Conservation (phyloP, 257 asterid genomes). For the Jacaranda copaia region DNA sequence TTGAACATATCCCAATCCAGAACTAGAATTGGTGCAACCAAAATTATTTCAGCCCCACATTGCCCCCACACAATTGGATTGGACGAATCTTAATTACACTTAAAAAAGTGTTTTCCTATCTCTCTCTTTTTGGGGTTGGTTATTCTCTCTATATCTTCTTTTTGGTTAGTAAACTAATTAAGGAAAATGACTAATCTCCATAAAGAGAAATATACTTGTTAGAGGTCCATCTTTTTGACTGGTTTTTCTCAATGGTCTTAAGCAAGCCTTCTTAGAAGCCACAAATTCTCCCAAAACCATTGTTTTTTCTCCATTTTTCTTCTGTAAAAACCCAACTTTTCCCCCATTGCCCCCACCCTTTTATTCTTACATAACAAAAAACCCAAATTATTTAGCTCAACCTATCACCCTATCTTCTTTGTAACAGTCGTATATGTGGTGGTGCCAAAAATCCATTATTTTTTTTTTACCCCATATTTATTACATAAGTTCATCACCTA, state of each 20-base stretch:
- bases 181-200: slow-evolving; percentile 13
- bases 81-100: no score
- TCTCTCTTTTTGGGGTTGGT: not conserved
- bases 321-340: slow-evolving; percentile 44
- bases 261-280: slow-evolving; percentile 40
- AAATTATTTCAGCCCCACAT: no score
- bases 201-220: no score
- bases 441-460: slow-evolving; percentile 43
- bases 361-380: slow-evolving; percentile 17
- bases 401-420: slow-evolving; percentile 43
- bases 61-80: no score
- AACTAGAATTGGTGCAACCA: no score
- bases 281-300: slow-evolving; percentile 26
- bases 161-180: not conserved
- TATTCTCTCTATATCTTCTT: not conserved
- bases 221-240: slow-evolving; percentile 17
- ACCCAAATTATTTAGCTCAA: slow-evolving; percentile 14
- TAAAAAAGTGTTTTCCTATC: no score
- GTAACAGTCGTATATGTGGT: slow-evolving; percentile 75
- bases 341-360: not conserved
- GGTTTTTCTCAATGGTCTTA: slow-evolving; percentile 41
- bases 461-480: not conserved
- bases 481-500: slow-evolving; percentile 48
- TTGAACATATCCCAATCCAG: no score
- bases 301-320: slow-evolving; percentile 9